Evolutionary conservation across 2,329 filamentous ascomycete genomes (phyloP).

Genomic region (Epichloe sibirici): DNA sequence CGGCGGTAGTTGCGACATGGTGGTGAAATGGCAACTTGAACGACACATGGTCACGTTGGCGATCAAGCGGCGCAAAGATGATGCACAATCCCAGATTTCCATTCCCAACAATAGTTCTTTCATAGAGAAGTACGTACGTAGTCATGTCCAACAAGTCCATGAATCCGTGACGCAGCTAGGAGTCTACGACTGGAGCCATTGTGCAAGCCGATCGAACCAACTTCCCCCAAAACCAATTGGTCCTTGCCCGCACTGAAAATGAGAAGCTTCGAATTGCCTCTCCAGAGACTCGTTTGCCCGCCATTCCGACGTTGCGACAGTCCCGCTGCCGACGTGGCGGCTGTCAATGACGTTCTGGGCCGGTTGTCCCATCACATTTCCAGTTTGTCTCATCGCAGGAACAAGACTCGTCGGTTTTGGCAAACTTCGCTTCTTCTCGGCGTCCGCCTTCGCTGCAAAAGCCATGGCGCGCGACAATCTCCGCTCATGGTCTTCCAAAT

Average conservation of each 20-base stretch:
- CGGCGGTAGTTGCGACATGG: not conserved
- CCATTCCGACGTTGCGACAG: not conserved
- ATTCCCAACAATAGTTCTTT: no score
- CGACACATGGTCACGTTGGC: no score
- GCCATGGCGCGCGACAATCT: not conserved
- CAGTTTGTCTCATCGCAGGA: not conserved
- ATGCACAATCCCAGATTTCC: no score
- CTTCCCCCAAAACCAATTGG: not conserved
- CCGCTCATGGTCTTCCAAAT: not conserved
- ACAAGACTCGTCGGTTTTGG: not conserved
- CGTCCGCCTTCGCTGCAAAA: not conserved
- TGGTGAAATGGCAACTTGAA: not conserved
- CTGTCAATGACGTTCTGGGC: not conserved
- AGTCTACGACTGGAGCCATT: not conserved
- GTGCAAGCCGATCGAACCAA: not conserved
- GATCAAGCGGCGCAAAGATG: no score
- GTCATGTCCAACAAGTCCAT: not conserved
- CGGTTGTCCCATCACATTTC: not conserved
- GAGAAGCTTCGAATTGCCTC: not conserved
- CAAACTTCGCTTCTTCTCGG: not conserved
- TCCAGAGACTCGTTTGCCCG: not conserved
- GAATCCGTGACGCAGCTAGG: no score
- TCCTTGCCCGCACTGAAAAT: not conserved
- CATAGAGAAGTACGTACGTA: no score
- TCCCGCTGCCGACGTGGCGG: not conserved